Evolutionary conservation across 108 stramenopile species (phyloP), one percentile per base, ranked within the genome.

Genomic region (Cyclostephanos invisitatus): DNA sequence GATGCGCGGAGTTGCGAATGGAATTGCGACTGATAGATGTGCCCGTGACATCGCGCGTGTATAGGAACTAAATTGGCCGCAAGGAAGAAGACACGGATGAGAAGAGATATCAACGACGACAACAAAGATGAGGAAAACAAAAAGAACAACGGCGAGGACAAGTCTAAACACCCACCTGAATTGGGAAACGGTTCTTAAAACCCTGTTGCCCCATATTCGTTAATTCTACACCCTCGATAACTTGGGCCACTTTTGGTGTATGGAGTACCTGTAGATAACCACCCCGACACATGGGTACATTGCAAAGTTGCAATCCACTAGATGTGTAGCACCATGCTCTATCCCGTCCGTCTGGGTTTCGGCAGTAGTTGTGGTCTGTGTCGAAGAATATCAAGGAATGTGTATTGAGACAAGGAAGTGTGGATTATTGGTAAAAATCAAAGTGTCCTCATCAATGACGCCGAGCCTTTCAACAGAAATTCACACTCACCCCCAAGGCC

Each of bases 151-250:
- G 32, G 32, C 32, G 32, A 32, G 32, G 32, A 2, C 32, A 4
- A 32, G 32, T 2, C 4, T 4, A 3, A 32, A 32, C 32, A 32
- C 32, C 32, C 32, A 32, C 32, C 32, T 32, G 32, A 51, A 89
- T 70, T 5, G 89, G 75, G 35, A 86, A 89, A 22, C 83, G 67
- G 44, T 76, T 83, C 27, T 75, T 82, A 20, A 61, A 62, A 8
- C 77, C 64, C 48, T 80, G 64, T 71, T 81, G 81, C 9, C 87
- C 87, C 74, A 85, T 84, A 25, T 77, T 74, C 11, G 15, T 38
- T 44, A 88, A 78, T 42, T 88, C 87, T 10, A 82, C 85, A 37
- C 87, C 85, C 56, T 84, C 81, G 36, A 89, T 80, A 12, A 62
- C 21, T 63, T 89, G 87, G 64, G 77, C 65, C n/a, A 80, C 75